phyloP scores from a whole-genome alignment of 129 eudicot species.

The Deinandra increscens region DNA sequence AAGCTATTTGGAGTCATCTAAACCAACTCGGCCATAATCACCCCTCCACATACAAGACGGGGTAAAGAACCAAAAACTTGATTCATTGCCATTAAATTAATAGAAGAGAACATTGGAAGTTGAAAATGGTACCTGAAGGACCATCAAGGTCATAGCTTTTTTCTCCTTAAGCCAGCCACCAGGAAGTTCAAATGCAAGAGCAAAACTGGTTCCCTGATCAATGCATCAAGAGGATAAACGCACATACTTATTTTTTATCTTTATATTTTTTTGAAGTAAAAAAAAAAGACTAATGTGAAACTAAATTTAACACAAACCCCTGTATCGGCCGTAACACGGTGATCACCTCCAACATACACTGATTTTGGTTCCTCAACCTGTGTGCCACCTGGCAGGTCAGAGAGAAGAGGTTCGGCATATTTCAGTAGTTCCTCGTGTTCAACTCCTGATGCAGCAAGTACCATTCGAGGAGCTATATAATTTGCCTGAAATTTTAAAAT shows the following conservation, averaged over 20 bases:
- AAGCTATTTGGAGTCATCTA: no score
- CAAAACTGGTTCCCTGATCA: conserved; percentile 57
- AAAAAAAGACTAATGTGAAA: conserved; percentile 27
- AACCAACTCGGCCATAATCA: no score
- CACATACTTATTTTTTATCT: no score
- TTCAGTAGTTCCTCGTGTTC: conserved; percentile 78
- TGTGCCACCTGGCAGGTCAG: conserved; percentile 60
- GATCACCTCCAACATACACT: conserved; percentile 83
- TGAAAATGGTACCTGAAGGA: conserved; percentile 62
- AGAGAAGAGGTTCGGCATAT: conserved; percentile 82
- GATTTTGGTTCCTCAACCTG: conserved; percentile 59
- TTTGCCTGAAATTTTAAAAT: conserved; percentile 48
- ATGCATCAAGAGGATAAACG: background rate
- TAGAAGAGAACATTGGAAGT: background rate
- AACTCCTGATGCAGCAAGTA: conserved; percentile 88
- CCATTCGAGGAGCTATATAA: conserved; percentile 90
- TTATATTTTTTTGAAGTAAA: background rate
- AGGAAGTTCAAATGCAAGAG: conserved; percentile 86
- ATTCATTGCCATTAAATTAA: background rate
- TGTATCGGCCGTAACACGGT: conserved; percentile 65
- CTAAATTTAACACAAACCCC: no score
- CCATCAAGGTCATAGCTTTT: conserved; percentile 66
- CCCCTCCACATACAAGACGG: no score
- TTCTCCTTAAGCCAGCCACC: conserved; percentile 85
- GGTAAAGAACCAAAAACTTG: no score